phyloP scores from a whole-genome alignment of 129 eudicot species.

The Ambrosia artemisiifolia region DNA sequence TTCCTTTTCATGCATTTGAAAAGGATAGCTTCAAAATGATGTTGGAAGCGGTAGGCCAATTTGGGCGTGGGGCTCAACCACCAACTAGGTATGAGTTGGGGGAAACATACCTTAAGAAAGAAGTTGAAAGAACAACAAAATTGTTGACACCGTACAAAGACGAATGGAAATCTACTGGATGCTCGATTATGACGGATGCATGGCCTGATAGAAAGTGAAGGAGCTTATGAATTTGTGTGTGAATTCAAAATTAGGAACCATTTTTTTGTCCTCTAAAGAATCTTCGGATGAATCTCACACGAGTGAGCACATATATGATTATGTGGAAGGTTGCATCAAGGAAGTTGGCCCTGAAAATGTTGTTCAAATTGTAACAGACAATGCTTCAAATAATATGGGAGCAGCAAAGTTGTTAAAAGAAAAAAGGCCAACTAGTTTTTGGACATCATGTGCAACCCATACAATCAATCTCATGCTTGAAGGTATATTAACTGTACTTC shows the following conservation, averaged over 20 bases:
- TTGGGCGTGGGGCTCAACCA: neutral
- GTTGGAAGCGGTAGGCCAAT: neutral
- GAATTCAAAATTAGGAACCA: neutral
- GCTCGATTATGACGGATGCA: neutral
- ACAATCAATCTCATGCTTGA: neutral
- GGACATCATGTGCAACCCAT: conserved; percentile 1
- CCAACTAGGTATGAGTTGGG: neutral
- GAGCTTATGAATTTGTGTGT: neutral
- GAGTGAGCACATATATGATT: neutral
- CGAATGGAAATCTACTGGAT: neutral
- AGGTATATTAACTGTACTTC: neutral
- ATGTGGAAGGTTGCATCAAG: neutral
- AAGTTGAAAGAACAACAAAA: neutral
- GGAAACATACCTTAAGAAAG: neutral
- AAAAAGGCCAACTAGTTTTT: neutral
- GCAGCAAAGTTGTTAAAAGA: neutral
- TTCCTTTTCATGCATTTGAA: neutral
- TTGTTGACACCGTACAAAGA: neutral
- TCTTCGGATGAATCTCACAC: neutral
- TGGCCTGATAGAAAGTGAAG: neutral
- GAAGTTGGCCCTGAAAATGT: neutral
- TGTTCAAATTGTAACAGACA: neutral
- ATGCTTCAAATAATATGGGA: neutral
- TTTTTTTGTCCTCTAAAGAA: neutral
- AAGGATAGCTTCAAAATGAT: neutral